Evolutionary conservation across 148 eudicot genomes (phyloP).

Genomic region (Rhododendron vialii): DNA sequence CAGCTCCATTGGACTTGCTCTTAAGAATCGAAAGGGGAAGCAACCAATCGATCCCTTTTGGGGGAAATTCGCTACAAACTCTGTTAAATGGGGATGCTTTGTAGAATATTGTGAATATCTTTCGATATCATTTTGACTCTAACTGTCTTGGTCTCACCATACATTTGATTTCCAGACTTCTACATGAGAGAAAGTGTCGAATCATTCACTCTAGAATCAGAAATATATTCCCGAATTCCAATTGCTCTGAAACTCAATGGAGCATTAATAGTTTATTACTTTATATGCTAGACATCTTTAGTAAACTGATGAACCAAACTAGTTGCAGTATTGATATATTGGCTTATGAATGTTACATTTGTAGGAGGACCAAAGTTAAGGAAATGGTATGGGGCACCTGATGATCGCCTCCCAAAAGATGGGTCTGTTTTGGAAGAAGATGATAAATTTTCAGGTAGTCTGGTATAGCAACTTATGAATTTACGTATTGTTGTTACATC

Average conservation of each 20-base stretch:
- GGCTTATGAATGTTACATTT: constrained; percentile 2
- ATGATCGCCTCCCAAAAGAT: constrained; percentile 65
- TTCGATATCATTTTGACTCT: not conserved
- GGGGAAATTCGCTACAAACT: not conserved
- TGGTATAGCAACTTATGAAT: not conserved
- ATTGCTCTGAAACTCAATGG: not conserved
- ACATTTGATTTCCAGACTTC: not conserved
- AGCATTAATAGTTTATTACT: not conserved
- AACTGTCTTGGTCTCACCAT: not conserved
- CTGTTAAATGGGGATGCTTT: not conserved
- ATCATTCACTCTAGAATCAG: not conserved
- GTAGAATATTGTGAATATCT: not conserved
- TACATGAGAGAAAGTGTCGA: not conserved
- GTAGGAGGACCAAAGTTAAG: constrained; percentile 94
- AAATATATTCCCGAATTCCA: not conserved
- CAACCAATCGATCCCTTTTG: not conserved
- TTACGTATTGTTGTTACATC: not conserved
- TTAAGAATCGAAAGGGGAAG: not conserved
- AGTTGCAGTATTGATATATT: not conserved
- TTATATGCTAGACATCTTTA: not conserved
- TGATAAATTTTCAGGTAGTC: constrained; percentile 36
- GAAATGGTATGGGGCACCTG: constrained; percentile 99
- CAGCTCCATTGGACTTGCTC: not conserved
- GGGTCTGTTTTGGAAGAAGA: constrained; percentile 41
- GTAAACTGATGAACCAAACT: not conserved